These are phyloP conservation scores for Musa schizocarpa DNA, from an alignment of 176 grass and related monocot genomes.

Conservation along the genomic window DNA sequence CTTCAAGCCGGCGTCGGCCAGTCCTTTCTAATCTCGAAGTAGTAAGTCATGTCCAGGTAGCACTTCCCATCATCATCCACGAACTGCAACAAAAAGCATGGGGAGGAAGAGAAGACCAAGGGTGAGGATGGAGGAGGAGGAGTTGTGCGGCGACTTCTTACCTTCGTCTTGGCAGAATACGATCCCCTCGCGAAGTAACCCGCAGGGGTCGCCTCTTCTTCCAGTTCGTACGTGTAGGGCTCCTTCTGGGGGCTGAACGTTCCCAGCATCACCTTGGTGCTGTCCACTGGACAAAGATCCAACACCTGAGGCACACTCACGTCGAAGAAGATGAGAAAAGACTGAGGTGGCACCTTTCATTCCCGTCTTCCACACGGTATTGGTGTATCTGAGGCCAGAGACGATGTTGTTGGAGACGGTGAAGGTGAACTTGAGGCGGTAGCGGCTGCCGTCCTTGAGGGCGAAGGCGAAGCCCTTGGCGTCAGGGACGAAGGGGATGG, in stretches of 20 bases:
- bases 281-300: conserved; percentile 41
- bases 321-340: too few species aligned
- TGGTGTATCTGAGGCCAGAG: conserved; percentile 86
- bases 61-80: conserved; percentile 89
- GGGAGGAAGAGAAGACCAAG: not conserved
- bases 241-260: conserved; percentile 91
- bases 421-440: conserved; percentile 89
- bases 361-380: conserved; percentile 91
- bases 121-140: not conserved
- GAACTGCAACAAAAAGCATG: conserved; percentile 35
- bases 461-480: conserved; percentile 83
- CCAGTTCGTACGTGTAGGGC: conserved; percentile 70
- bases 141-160: not conserved
- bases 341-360: conserved; percentile 44
- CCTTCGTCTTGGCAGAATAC: conserved; percentile 91
- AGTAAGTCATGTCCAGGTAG: conserved; percentile 93
- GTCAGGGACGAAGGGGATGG: conserved; percentile 58
- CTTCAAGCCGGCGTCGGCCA: conserved; percentile 30
- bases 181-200: conserved; percentile 81
- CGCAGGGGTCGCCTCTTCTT: conserved; percentile 81
- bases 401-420: conserved; percentile 89
- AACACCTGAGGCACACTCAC: not conserved
- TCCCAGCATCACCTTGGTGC: conserved; percentile 82
- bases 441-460: conserved; percentile 90
- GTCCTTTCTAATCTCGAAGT: conserved; percentile 82